A percentile compares a stretch with the other conserved stretches of the same genome.
Evolutionary conservation across 2,329 filamentous ascomycete species (phyloP).

Genomic region (Penicillium sp.): DNA sequence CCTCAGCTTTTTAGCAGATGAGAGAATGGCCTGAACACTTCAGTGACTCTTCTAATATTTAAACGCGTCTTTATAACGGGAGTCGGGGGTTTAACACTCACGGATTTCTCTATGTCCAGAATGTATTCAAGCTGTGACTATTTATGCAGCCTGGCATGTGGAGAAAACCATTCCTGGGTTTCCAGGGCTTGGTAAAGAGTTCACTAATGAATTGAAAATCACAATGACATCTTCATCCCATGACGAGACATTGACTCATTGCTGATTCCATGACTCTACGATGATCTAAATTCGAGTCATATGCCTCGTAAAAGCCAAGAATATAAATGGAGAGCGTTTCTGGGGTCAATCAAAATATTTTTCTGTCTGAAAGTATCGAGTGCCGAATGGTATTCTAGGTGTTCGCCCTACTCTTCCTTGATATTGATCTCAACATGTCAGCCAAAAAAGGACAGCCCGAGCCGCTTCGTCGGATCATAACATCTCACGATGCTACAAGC

Average conservation of each 20-base stretch:
- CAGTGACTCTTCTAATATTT: no score
- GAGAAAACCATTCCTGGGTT: background rate
- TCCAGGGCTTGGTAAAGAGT: background rate
- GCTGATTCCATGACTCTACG: background rate
- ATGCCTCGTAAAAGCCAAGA: background rate
- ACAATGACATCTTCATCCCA: background rate
- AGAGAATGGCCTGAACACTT: no score
- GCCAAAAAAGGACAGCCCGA: background rate
- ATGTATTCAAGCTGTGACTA: no score
- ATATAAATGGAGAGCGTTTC: background rate
- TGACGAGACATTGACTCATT: background rate
- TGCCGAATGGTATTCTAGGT: background rate
- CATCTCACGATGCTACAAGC: constrained; percentile 9
- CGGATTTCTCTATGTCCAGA: no score
- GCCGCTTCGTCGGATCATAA: constrained; percentile 9
- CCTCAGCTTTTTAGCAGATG: no score
- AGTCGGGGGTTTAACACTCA: no score
- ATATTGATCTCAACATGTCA: background rate
- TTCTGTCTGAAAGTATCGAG: background rate
- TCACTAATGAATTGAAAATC: background rate
- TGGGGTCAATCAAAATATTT: background rate
- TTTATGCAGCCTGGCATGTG: no score
- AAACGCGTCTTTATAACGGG: no score
- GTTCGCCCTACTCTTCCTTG: background rate
- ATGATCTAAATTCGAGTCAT: background rate